Conservation (phyloP, 805 yeast species). For the Clavispora santaluciae region DNA sequence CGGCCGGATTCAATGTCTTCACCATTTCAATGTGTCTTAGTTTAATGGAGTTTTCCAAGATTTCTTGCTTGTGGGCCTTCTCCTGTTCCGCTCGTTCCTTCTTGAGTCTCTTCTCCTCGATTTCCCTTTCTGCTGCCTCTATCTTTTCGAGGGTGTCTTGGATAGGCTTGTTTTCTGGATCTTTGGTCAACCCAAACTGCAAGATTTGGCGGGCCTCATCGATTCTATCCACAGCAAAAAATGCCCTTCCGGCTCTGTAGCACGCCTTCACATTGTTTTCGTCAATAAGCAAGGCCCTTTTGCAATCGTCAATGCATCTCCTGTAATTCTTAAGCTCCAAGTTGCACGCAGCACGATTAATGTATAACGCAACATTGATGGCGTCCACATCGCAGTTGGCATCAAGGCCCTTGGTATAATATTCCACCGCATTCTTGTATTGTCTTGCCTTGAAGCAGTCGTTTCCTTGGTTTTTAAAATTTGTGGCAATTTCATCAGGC, state of each 20-base stretch:
- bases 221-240: constrained; percentile 56
- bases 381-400: constrained; percentile 54
- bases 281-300: constrained; percentile 58
- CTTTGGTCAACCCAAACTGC: constrained; percentile 60
- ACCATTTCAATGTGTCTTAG: constrained; percentile 53
- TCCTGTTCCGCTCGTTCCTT: constrained; percentile 37
- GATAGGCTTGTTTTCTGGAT: constrained; percentile 55
- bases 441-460: constrained; percentile 71
- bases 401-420: constrained; percentile 75
- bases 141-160: constrained; percentile 41
- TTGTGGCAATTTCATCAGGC: constrained; percentile 84
- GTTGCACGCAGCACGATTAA: constrained; percentile 90
- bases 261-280: constrained; percentile 78
- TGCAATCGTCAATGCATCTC: constrained; percentile 81
- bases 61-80: constrained; percentile 36
- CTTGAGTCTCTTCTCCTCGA: constrained; percentile 24
- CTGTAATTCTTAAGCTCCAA: constrained; percentile 81
- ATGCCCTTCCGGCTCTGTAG: constrained; percentile 80
- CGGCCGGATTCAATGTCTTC: constrained; percentile 50
- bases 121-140: constrained; percentile 35
- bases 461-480: constrained; percentile 91
- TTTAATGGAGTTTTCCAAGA: constrained; percentile 55
- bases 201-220: constrained; percentile 71
- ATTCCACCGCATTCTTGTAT: constrained; percentile 71
- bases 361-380: constrained; percentile 58